Evolutionary conservation across 352 stramenopile genomes (phyloP), one percentile per base, ranked within the genome.

Genomic region (Pythium rishiriense): DNA sequence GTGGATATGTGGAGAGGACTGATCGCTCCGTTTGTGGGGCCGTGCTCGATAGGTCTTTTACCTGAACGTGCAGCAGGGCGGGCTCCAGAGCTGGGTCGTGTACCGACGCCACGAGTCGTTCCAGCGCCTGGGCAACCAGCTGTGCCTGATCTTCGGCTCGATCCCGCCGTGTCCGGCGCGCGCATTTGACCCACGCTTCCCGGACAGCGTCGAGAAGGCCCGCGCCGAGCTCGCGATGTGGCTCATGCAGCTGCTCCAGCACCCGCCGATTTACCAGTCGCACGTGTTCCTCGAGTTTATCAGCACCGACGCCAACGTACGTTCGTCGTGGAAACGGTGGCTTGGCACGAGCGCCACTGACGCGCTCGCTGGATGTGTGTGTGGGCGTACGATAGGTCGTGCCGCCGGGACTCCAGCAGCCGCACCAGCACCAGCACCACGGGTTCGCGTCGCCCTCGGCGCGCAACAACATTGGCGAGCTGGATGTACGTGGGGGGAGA

Each of bases 261-360:
- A 94, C 68, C 69, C 82, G 49, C 78, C 85, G n/a, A 81, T 94
- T 61, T 88, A 83, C 64, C 82, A 90, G 71, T 94, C 83, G 49
- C 85, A 91, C 56, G 80, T 89, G 5, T 93, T 94, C 58, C 70
- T 92, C 41, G 83, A 94, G 50, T 94, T 94, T 65, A 73, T 93
- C 46, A 91, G 77, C 56, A 72, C 72, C 22, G 85, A 94, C 46
- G 85, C 85, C 66, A 94, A 94, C 28, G 78, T 89, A 59, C 51
- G 81, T 58, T 11, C 2, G 42, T 14, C 6, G 19, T 24, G 12
- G 25, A 37, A 43, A 17, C 26, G 6, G 2, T 46, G 12, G 12
- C n/a, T n/a, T n/a, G n/a, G n/a, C n/a, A 37, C 31, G 31, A 37
- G 33, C 17, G 10, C 17, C 11, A 39, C 33, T 39, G 4, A 12